Conservation (phyloP, 257 asterid species). For the Ajuga chamaepitys region DNA sequence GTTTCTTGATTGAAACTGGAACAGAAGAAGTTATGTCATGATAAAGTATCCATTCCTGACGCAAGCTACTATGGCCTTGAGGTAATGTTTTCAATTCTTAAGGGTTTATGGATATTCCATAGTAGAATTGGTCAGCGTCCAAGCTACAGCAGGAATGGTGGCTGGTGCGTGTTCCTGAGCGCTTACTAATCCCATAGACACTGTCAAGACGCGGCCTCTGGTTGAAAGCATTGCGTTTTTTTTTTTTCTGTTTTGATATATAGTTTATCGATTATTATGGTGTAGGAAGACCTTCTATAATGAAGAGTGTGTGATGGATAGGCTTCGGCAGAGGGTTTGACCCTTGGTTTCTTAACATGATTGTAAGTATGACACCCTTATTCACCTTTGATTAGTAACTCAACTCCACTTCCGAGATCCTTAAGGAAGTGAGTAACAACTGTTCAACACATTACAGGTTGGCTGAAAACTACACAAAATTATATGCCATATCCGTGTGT, state of each 20-base stretch:
- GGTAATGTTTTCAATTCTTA: too few relatives aligned
- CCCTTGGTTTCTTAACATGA: slow-evolving; percentile 90
- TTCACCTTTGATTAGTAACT: not conserved
- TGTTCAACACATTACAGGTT: too few relatives aligned
- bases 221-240: slow-evolving; percentile 25
- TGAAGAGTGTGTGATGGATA: slow-evolving; percentile 78
- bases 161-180: slow-evolving; percentile 90
- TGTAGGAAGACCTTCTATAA: slow-evolving; percentile 76
- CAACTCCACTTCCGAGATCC: too few relatives aligned
- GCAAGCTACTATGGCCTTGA: too few relatives aligned
- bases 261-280: slow-evolving; percentile 89
- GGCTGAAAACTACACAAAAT: too few relatives aligned
- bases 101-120: too few relatives aligned
- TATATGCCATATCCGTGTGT: too few relatives aligned
- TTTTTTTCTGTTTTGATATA: slow-evolving; percentile 10
- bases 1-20: too few relatives aligned
- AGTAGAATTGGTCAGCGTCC: slow-evolving; percentile 55
- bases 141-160: slow-evolving; percentile 67
- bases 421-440: too few relatives aligned
- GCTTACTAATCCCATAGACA: slow-evolving; percentile 79
- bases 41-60: too few relatives aligned
- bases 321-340: slow-evolving; percentile 91
- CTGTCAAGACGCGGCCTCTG: slow-evolving; percentile 87
- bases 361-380: slow-evolving; percentile 56
- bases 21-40: too few relatives aligned